Evolutionary conservation across 495 filamentous ascomycete species (phyloP).

Genomic region (Penicillium manginii): DNA sequence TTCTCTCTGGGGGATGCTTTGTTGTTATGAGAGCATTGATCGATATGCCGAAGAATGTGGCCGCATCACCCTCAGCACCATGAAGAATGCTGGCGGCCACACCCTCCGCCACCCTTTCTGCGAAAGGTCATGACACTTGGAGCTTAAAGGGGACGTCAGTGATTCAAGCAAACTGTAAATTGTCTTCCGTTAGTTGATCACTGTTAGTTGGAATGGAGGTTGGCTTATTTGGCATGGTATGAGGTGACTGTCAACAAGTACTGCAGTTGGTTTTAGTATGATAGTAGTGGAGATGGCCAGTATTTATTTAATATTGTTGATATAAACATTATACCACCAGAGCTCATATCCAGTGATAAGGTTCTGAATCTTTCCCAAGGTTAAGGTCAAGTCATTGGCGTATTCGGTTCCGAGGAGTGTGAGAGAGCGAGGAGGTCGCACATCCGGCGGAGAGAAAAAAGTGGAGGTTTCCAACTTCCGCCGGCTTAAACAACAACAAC

Average conservation of each 20-base stretch:
- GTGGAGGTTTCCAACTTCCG: neutral
- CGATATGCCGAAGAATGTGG: conserved; percentile 37
- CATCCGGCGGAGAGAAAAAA: neutral
- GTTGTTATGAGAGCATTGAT: conserved; percentile 45
- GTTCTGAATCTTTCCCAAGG: no score
- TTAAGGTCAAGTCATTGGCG: no score
- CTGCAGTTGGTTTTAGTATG: no score
- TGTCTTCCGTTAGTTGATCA: neutral
- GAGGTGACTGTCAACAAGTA: neutral
- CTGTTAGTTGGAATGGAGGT: neutral
- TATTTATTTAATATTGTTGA: no score
- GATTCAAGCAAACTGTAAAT: neutral
- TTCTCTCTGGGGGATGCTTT: conserved; percentile 18
- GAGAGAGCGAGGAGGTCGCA: neutral
- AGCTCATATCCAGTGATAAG: no score
- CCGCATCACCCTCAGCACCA: conserved; percentile 33
- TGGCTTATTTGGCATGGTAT: neutral
- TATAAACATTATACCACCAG: no score
- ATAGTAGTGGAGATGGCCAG: no score
- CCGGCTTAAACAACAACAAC: neutral
- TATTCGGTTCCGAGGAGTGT: no score
- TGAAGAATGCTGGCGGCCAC: conserved; percentile 42
- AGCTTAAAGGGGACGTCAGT: neutral
- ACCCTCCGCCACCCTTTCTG: conserved; percentile 18
- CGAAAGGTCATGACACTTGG: conserved; percentile 5